Evolutionary conservation across 2,329 filamentous ascomycete species (phyloP), one percentile per base, ranked within the genome.

Genomic region (Metarhizium brunneum): DNA sequence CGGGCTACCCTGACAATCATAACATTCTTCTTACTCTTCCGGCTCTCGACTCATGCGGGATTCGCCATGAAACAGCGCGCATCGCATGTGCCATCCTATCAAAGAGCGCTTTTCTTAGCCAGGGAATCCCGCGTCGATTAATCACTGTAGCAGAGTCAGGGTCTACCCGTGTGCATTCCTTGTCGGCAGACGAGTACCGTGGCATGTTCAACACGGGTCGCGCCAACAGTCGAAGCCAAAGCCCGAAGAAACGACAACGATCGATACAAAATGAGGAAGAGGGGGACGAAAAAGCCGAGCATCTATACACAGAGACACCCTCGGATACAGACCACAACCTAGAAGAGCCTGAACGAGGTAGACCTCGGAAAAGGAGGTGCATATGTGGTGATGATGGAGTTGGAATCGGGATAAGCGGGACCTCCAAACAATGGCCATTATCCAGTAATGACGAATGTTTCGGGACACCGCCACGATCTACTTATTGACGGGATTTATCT

Each of bases 61-160:
- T 58, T 50, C 51, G 56, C 49, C 54, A 58, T 42, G 51, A 55
- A 40, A 58, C 56, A 50, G 56, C 56, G 13, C 54, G 50, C 20
- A 50, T 55, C 50, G 54, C 56, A 51, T 56, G 50, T 45, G 54
- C 56, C 18, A 57, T 57, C 45, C 40, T 57, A 14, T 53, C 56
- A 18, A 55, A 55, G 53, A 57, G 56, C 40, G 20, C 43, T 10
- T 57, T 57, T 40, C 50, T 57, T 20, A 55, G 18, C 36, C 50
- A 55, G 29, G 36, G 38, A 42, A 38, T 55, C 16, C 7, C 36
- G 36, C 50, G 50, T 32, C 55, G 47, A 32, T 50, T 57, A 20
- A 38, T 57, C 10, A 54, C 35, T 25, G 8, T 50, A 35, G 48
- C 14, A 35, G 30, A 38, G 30, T 50, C 48, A 50, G 48, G 48